Base-by-base conservation (phyloP, 768 basidiomycete species). In the Arthromyces matolae region DNA sequence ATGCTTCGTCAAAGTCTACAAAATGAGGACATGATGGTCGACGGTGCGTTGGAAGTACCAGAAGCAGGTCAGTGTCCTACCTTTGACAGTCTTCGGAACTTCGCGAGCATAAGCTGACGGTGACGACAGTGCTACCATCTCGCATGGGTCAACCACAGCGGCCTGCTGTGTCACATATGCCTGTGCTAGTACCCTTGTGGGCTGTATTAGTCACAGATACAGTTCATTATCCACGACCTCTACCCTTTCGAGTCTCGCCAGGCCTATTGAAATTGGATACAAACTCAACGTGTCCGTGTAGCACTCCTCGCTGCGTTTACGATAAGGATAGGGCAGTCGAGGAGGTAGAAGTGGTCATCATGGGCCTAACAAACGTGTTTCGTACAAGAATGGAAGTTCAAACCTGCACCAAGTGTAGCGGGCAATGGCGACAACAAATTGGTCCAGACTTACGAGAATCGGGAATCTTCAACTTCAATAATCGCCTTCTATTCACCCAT, bases 381-480 rank as follows among this genome's bases (percentile, higher is more conserved):
- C n/a, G n/a, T n/a, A n/a, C n/a, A n/a, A n/a, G n/a, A 19, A 57
- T 59, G 14, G 31, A 59, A 39, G 16, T 59, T 8, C 60, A 64
- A 49, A 25, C 27, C 1, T 64, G 63, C 45, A 42, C 45, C 0
- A 18, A 47, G 4, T 61, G 60, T 23, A 5, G 27, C 2, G 36
- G 16, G 1, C 27, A 19, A 8, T 23, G 33, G 5, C 50, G 49
- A 10, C 40, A 54, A 0, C 59, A 24, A 25, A 56, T 65, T 42
- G 63, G 63, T 1, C 60, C 61, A 4, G 64, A 65, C 27, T 34
- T 41, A 16, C 48, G 51, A 10, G 40, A 59, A 3, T n/a, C 59
- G 1, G 62, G 61, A 2, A 9, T 65, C 1, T 65, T 65, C 51
- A 65, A 65, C 37, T 60, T 52, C 43, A 64, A 65, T 32, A 65